These are phyloP conservation scores for Trypanosomatidae sp. DNA, from an alignment of 208 protist species.

Conservation along the genomic window DNA sequence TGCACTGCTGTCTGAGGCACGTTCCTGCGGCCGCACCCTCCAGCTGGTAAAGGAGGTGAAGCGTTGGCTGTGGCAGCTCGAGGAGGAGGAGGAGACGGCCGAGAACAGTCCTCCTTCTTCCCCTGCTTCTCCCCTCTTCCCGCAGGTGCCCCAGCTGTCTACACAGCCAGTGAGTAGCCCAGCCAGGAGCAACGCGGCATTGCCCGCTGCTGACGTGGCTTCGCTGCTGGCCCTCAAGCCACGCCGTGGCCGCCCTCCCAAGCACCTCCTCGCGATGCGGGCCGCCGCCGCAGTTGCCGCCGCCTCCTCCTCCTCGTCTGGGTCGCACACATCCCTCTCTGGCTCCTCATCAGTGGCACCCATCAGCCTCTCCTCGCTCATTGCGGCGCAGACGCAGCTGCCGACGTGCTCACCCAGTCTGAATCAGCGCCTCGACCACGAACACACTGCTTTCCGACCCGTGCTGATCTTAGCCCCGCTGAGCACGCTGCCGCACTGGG, in stretches of 20 bases:
- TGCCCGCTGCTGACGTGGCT: background rate
- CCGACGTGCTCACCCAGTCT: conserved; percentile 10
- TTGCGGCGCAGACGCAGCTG: conserved; percentile 2
- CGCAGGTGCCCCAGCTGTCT: no score
- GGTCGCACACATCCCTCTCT: no score
- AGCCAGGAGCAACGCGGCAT: no score
- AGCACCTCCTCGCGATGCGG: conserved; percentile 15
- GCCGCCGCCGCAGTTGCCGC: conserved; percentile 3
- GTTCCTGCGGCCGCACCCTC: conserved; percentile 7
- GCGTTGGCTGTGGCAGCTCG: conserved; percentile 37
- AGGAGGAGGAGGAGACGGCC: no score
- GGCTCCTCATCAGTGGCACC: no score
- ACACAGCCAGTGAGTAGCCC: no score
- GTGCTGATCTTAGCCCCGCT: no score
- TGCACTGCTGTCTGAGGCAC: background rate
- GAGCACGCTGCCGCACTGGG: no score
- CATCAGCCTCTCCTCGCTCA: no score
- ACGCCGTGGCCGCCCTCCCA: conserved; percentile 23
- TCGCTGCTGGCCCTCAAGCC: background rate
- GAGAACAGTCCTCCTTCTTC: no score
- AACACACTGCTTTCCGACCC: conserved; percentile 20
- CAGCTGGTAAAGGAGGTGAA: conserved; percentile 34
- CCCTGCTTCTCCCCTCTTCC: no score
- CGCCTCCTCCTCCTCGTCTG: no score
- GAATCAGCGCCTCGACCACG: conserved; percentile 12